Percentiles rank a stretch among this genome's conserved stretches.
Conservation (phyloP, 805 yeast genomes). For the Hanseniaspora osmophila region DNA sequence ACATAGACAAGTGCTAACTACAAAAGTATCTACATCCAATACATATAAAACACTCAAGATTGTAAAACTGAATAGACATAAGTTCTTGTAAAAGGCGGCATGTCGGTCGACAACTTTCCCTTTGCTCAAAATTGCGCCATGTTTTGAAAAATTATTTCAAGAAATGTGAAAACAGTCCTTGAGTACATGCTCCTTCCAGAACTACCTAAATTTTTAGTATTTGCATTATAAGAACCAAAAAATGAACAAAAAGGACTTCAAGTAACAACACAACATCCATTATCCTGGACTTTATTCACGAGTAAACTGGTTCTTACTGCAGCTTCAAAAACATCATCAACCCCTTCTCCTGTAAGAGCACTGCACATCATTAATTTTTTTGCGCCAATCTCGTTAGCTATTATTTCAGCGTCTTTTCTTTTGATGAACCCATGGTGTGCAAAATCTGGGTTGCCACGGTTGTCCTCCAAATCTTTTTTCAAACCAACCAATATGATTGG, state of each 20-base stretch:
- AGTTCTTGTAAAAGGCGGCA: too few relatives aligned
- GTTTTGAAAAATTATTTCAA: too few relatives aligned
- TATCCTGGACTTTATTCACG: conserved; percentile 31
- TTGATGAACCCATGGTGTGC: conserved; percentile 34
- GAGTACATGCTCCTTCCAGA: too few relatives aligned
- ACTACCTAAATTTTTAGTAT: not conserved
- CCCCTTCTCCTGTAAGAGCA: conserved; percentile 87
- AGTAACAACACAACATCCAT: conserved; percentile 24
- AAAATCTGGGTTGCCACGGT: conserved; percentile 20
- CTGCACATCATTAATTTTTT: conserved; percentile 76
- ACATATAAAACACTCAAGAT: too few relatives aligned
- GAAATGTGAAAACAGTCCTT: too few relatives aligned
- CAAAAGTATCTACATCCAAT: too few relatives aligned
- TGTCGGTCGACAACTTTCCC: too few relatives aligned
- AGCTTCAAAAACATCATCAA: conserved; percentile 82
- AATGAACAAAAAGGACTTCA: not conserved
- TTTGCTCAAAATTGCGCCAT: too few relatives aligned
- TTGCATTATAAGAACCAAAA: not conserved
- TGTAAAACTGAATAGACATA: too few relatives aligned
- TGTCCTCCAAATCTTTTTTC: conserved; percentile 62
- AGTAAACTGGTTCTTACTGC: conserved; percentile 77
- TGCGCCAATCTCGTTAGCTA: conserved; percentile 72
- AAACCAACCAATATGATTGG: conserved; percentile 73
- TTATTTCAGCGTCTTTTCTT: conserved; percentile 42
- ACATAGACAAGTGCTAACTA: too few relatives aligned